Base-by-base conservation (phyloP, 805 yeast genomes). In the Wickerhamiella dianesei region DNA sequence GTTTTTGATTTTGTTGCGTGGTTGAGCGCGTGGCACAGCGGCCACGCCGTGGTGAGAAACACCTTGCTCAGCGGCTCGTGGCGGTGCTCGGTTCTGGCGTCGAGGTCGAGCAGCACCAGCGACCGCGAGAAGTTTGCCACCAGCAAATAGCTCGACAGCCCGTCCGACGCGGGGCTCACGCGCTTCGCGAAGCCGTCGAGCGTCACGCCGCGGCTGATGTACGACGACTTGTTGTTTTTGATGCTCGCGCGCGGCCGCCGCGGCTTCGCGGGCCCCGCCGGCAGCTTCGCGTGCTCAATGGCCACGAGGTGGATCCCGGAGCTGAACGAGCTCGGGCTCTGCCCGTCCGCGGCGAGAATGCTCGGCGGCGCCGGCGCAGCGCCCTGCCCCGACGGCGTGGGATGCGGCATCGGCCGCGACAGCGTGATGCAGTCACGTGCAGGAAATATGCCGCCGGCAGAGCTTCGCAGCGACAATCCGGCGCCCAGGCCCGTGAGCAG, bases 381-480 rank as follows among this genome's bases (percentile, higher is more conserved):
- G 32, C 21, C 39, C 16, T 6, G 32, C 37, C 19, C 37, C 16
- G 19, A 19, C 44, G 16, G 12, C 3, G 63, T 50, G 1, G 67
- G 65, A 43, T 64, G 68, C 5, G 65, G 67, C 19, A 66, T 56
- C 2, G 70, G 70, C 39, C 59, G 55, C 4, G 71, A 68, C 40
- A 67, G 54, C 25, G 56, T 53, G 13, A 62, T 50, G 36, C 59
- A 55, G 43, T 61, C 64, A 40, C 44, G 43, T 9, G 63, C 54
- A 8, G 40, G 21, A 46, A 57, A 64, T 4, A 44, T 42, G 41
- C 68, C 68, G 35, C 65, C 70, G 4, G 62, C 19, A 14, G 49
- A 43, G 4, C 51, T 41, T 17, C 35, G 44, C 17, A 53, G 16
- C 12, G n/a, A n/a, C 25, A 43, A 39, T 6, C 19, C 16, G n/a